These are phyloP conservation scores for Penicillium sp. DNA, from an alignment of 2,329 filamentous ascomycete species.

Conservation along the genomic window DNA sequence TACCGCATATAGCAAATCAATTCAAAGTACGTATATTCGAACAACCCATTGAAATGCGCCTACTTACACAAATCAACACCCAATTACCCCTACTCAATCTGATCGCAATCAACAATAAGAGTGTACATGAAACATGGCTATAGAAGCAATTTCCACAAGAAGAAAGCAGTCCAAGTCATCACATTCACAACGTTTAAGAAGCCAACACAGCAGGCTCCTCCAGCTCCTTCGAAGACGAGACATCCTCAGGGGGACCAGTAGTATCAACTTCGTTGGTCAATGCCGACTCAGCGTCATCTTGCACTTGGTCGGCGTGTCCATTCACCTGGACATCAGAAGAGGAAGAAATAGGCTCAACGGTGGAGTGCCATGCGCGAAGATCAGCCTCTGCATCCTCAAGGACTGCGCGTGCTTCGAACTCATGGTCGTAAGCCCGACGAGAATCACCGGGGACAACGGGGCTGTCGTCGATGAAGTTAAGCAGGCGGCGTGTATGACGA, in stretches of 20 bases:
- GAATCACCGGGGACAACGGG: slow-evolving; percentile 85
- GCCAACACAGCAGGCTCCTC: slow-evolving; percentile 10
- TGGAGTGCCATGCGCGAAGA: slow-evolving; percentile 70
- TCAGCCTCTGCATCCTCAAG: slow-evolving; percentile 92
- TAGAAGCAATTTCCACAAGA: not conserved
- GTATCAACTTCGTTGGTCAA: slow-evolving; percentile 2
- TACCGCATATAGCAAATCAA: not conserved
- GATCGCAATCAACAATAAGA: not conserved
- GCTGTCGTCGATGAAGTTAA: slow-evolving; percentile 84
- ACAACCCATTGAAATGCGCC: not conserved
- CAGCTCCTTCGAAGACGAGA: slow-evolving; percentile 9
- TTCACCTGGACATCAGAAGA: slow-evolving; percentile 42
- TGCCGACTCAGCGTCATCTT: slow-evolving; percentile 3
- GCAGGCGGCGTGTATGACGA: slow-evolving; percentile 80
- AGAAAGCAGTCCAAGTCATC: not conserved
- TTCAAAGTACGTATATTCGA: not conserved
- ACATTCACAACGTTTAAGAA: not conserved
- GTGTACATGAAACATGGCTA: slow-evolving; percentile 11
- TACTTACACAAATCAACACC: not conserved
- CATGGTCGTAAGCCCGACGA: slow-evolving; percentile 67
- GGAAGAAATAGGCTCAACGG: slow-evolving; percentile 56
- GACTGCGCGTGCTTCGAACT: slow-evolving; percentile 73
- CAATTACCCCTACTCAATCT: not conserved
- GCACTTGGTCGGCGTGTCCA: slow-evolving; percentile 18
- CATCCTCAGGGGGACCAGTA: slow-evolving; percentile 12